Evolutionary conservation across 768 basidiomycete species (phyloP).

Genomic region (Boletus vermiculosoides): DNA sequence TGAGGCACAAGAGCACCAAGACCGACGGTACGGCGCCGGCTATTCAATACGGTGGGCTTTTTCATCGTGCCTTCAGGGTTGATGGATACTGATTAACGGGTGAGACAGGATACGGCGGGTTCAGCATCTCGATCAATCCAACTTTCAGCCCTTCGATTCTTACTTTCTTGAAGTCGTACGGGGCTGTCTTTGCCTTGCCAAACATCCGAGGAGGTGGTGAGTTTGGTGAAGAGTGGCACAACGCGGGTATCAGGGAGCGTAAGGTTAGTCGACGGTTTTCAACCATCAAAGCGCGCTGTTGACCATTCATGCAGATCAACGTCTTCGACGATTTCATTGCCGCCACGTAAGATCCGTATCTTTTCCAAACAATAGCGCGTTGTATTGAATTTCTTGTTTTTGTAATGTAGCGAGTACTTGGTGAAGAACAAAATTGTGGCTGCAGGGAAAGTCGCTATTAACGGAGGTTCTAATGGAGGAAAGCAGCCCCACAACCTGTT

Average conservation of each 20-base stretch:
- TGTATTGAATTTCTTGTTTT: background rate
- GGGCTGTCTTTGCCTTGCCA: conserved; percentile 59
- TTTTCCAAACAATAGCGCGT: background rate
- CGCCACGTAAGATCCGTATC: conserved; percentile 54
- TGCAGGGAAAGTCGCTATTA: conserved; percentile 69
- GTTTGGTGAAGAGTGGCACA: conserved; percentile 86
- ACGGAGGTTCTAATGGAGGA: conserved; percentile 84
- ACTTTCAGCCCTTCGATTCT: conserved; percentile 70
- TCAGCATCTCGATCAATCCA: conserved; percentile 67
- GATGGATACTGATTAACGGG: background rate
- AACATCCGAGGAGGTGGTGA: conserved; percentile 71
- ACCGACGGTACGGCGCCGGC: conserved; percentile 75
- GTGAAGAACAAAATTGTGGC: conserved; percentile 71
- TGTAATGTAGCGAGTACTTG: conserved; percentile 55
- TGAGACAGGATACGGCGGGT: conserved; percentile 73
- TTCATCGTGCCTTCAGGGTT: background rate
- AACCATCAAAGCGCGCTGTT: background rate
- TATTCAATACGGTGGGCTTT: conserved; percentile 64
- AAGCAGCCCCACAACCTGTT: conserved; percentile 12
- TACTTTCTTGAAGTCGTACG: conserved; percentile 71
- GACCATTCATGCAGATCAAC: conserved; percentile 47
- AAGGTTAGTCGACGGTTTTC: conserved; percentile 46
- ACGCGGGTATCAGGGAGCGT: conserved; percentile 63
- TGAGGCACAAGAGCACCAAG: conserved; percentile 66
- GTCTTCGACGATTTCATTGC: conserved; percentile 83